These are phyloP conservation scores for Thelephora ganbajun DNA, from an alignment of 768 basidiomycete genomes.

Conservation along the genomic window DNA sequence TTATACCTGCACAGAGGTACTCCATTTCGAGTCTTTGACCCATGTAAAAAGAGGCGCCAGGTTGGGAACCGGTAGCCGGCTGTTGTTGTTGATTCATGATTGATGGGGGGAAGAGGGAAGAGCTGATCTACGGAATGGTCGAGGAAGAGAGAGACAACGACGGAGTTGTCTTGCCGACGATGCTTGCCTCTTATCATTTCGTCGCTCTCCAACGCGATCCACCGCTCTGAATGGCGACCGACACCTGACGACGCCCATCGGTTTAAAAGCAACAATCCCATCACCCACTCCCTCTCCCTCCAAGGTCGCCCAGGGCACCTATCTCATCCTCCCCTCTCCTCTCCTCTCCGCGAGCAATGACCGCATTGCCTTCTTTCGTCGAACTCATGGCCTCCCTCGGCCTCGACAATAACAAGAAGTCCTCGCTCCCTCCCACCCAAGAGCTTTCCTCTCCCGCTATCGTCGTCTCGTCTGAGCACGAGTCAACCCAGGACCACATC, in stretches of 20 bases:
- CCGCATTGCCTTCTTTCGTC: conserved; percentile 74
- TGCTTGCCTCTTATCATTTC: background rate
- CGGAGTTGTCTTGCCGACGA: conserved; percentile 13
- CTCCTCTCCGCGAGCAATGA: conserved; percentile 28
- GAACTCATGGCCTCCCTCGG: conserved; percentile 80
- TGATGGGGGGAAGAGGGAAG: conserved; percentile 2
- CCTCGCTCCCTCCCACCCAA: conserved; percentile 9
- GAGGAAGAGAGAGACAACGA: background rate
- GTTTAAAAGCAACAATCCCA: background rate
- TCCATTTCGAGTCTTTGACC: conserved; percentile 49
- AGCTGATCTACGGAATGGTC: background rate
- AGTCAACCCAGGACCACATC: conserved; percentile 9
- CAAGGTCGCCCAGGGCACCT: conserved; percentile 18
- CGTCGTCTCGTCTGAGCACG: conserved; percentile 12
- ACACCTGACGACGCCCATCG: conserved; percentile 30
- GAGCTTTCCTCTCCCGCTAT: conserved; percentile 14
- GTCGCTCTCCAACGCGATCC: background rate
- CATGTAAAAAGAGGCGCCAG: background rate
- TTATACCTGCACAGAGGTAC: conserved; percentile 70
- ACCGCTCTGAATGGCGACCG: background rate
- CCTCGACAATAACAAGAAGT: conserved; percentile 35
- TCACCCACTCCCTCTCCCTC: conserved; percentile 14
- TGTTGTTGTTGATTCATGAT: conserved; percentile 22
- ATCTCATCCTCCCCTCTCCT: conserved; percentile 7
- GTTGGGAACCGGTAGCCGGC: background rate